Evolutionary conservation across 1,139 yeast genomes (phyloP).

Genomic region (Pneumocystis carinii): DNA sequence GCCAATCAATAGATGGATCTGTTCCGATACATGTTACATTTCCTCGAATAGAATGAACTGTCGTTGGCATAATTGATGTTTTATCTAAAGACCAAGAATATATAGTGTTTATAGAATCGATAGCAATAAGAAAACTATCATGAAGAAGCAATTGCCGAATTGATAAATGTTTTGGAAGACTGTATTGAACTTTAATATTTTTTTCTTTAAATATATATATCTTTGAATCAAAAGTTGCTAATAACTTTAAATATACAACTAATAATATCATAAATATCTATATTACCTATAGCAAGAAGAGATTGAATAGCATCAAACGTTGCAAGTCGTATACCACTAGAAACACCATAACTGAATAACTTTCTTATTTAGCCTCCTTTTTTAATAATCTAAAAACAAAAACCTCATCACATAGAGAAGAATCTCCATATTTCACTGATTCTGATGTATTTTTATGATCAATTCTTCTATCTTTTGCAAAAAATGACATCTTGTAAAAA

Average conservation of each 20-base stretch:
- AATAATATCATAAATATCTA: background rate
- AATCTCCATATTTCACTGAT: too few relatives aligned
- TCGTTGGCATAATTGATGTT: conserved; percentile 23
- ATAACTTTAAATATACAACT: background rate
- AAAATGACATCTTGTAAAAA: background rate
- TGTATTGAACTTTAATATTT: conserved; percentile 58
- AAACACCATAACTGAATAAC: conserved; percentile 40
- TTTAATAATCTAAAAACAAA: background rate
- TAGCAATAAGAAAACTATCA: conserved; percentile 65
- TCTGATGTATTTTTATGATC: background rate
- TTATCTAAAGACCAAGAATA: conserved; percentile 56
- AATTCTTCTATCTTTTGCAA: background rate
- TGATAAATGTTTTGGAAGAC: conserved; percentile 32
- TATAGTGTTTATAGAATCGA: conserved; percentile 41
- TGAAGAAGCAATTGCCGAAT: conserved; percentile 49
- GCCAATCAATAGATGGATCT: conserved; percentile 84
- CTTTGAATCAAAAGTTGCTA: background rate
- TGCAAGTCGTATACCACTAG: conserved; percentile 44
- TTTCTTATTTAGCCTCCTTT: conserved; percentile 12
- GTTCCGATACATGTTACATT: conserved; percentile 51
- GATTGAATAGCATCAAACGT: conserved; percentile 86
- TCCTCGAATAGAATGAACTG: conserved; percentile 30
- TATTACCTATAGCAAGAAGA: conserved; percentile 56
- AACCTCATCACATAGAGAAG: background rate
- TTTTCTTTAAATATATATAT: conserved; percentile 74